A percentile compares a stretch with the other conserved stretches of the same genome.
These are phyloP conservation scores for Alternaria infectoria DNA, from an alignment of 2,329 filamentous ascomycete genomes.

Conservation along the genomic window DNA sequence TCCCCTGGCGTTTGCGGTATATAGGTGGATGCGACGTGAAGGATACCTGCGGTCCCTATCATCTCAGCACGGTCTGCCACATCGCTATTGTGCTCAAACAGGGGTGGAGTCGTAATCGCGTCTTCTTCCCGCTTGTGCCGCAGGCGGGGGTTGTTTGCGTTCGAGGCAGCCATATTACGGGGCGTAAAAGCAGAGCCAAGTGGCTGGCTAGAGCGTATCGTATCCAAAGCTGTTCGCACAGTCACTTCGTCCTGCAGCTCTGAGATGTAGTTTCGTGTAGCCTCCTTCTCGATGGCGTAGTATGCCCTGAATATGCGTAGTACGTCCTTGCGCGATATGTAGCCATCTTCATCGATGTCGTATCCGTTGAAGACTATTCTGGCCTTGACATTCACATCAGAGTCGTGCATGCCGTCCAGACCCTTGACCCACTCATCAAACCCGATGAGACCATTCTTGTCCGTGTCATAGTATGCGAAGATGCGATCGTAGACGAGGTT, in stretches of 20 bases:
- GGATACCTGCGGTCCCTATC: slow-evolving; percentile 15
- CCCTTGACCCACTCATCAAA: slow-evolving; percentile 92
- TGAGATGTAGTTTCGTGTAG: slow-evolving; percentile 81
- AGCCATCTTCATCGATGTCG: slow-evolving; percentile 88
- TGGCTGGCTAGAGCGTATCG: slow-evolving; percentile 53
- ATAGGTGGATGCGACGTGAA: slow-evolving; percentile 6
- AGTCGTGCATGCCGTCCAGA: slow-evolving; percentile 66
- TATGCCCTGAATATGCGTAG: slow-evolving; percentile 90
- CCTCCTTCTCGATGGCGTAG: slow-evolving; percentile 87
- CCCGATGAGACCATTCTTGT: slow-evolving; percentile 85
- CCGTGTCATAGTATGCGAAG: slow-evolving; percentile 95
- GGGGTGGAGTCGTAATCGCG: slow-evolving; percentile 36
- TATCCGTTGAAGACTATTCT: slow-evolving; percentile 81
- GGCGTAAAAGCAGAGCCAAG: slow-evolving; percentile 54
- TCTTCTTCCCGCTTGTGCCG: slow-evolving; percentile 42
- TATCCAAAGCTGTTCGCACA: slow-evolving; percentile 55
- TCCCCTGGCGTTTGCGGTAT: slow-evolving; percentile 1
- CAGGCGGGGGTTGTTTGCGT: slow-evolving; percentile 18
- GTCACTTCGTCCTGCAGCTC: slow-evolving; percentile 79
- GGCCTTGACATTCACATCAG: slow-evolving; percentile 55
- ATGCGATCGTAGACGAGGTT: slow-evolving; percentile 95
- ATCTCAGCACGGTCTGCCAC: slow-evolving; percentile 24
- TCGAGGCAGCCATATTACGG: slow-evolving; percentile 38
- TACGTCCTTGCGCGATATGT: slow-evolving; percentile 84
- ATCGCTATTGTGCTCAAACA: slow-evolving; percentile 36